A percentile compares a stretch with the other conserved stretches of the same genome.
Conservation (phyloP, 352 stramenopile species). For the Thraustochytrium sp. region DNA sequence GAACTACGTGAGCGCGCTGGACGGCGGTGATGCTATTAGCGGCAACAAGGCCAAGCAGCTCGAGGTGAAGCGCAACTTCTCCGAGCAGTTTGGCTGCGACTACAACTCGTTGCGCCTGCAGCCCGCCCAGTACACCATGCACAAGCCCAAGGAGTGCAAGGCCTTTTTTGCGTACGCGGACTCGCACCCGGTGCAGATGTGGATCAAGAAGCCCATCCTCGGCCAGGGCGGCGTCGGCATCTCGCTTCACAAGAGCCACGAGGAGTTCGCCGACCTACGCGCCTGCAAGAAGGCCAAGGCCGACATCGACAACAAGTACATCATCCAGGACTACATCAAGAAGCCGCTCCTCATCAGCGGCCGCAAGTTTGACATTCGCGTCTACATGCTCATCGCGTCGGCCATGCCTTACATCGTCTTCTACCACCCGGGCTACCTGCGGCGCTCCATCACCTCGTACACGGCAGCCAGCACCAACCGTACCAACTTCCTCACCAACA, state of each 20-base stretch:
- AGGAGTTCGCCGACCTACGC: conserved; percentile 25
- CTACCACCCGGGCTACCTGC: conserved; percentile 42
- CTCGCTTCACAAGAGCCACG: conserved; percentile 22
- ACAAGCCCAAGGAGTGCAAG: conserved; percentile 32
- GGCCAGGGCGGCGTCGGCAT: conserved; percentile 42
- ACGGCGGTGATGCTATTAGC: conserved; percentile 41
- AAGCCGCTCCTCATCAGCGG: conserved; percentile 78
- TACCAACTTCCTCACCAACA: conserved; percentile 44
- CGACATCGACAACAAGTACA: conserved; percentile 55
- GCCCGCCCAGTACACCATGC: conserved; percentile 43
- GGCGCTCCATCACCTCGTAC: conserved; percentile 35
- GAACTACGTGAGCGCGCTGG: conserved; percentile 40
- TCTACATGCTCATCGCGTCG: conserved; percentile 70
- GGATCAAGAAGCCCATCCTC: conserved; percentile 45
- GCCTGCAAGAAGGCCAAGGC: conserved; percentile 41
- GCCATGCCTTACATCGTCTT: conserved; percentile 45
- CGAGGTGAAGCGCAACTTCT: conserved; percentile 38
- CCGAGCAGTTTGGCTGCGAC: conserved; percentile 42
- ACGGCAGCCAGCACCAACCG: background rate
- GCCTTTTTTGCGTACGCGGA: conserved; percentile 25
- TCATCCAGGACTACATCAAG: conserved; percentile 76
- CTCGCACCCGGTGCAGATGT: conserved; percentile 6
- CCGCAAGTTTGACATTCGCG: conserved; percentile 83
- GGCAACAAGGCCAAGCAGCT: conserved; percentile 46
- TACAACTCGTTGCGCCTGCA: conserved; percentile 42